Conservation (phyloP, 140 eudicot genomes). For the Stevia rebaudiana region DNA sequence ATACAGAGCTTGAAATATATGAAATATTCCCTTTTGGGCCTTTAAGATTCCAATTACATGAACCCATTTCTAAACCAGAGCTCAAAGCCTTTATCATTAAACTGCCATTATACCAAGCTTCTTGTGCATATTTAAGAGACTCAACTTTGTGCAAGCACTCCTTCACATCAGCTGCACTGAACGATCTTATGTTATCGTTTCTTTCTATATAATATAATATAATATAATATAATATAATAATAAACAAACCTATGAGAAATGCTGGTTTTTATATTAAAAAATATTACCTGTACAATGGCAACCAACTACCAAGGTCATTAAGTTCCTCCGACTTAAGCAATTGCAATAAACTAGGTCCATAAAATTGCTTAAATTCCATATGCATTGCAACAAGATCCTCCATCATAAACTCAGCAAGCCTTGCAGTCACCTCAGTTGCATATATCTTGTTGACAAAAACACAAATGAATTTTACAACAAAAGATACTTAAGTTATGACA, state of each 20-base stretch:
- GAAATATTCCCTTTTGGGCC: slow-evolving; percentile 48
- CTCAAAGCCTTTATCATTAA: slow-evolving; percentile 60
- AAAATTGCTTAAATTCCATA: slow-evolving; percentile 64
- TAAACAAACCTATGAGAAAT: too few relatives aligned
- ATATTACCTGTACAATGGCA: slow-evolving; percentile 78
- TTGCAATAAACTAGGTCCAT: slow-evolving; percentile 54
- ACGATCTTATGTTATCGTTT: slow-evolving; percentile 30
- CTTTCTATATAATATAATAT: slow-evolving; percentile 1
- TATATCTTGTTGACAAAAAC: slow-evolving; percentile 44
- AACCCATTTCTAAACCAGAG: slow-evolving; percentile 86
- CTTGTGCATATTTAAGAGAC: slow-evolving; percentile 68
- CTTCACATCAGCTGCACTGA: slow-evolving; percentile 88
- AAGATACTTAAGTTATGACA: neutral
- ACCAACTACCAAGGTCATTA: slow-evolving; percentile 69
- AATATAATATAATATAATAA: too few relatives aligned
- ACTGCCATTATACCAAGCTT: slow-evolving; percentile 67
- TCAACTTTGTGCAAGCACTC: slow-evolving; percentile 60
- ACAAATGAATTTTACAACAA: slow-evolving; percentile 5
- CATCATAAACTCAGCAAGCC: slow-evolving; percentile 75
- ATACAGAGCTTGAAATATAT: slow-evolving; percentile 51
- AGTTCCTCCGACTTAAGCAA: slow-evolving; percentile 69
- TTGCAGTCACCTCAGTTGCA: slow-evolving; percentile 77
- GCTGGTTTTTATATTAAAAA: too few relatives aligned
- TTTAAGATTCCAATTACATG: slow-evolving; percentile 71
- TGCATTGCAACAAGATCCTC: slow-evolving; percentile 91